Conservation (phyloP, 2,329 filamentous ascomycete genomes). For the Scedosporium apiospermum region DNA sequence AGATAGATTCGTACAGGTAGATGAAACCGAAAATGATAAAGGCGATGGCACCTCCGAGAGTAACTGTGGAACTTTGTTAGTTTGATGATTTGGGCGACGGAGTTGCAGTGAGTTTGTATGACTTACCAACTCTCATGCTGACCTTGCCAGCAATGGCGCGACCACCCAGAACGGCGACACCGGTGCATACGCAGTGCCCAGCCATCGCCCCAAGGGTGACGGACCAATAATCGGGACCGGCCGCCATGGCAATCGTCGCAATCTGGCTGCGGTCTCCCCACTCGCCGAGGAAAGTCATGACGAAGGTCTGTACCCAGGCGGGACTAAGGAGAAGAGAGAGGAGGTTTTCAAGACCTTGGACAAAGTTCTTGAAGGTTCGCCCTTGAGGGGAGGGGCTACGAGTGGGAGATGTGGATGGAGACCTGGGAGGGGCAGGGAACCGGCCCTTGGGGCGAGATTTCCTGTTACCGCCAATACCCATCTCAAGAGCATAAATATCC, state of each 20-base stretch:
- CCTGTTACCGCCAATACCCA: constrained; percentile 59
- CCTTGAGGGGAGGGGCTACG: constrained; percentile 43
- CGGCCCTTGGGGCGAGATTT: constrained; percentile 63
- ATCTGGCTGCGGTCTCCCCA: constrained; percentile 98
- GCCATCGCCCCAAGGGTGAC: constrained; percentile 81
- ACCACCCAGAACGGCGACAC: constrained; percentile 83
- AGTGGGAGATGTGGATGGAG: constrained; percentile 66
- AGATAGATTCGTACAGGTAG: constrained; percentile 75
- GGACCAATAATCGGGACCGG: constrained; percentile 98
- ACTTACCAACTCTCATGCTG: constrained; percentile 91
- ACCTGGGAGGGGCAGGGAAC: constrained; percentile 71
- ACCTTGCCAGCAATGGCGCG: constrained; percentile 87
- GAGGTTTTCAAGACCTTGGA: constrained; percentile 71
- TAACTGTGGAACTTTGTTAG: constrained; percentile 50
- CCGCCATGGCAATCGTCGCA: constrained; percentile 97
- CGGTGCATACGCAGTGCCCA: constrained; percentile 85
- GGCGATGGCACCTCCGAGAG: constrained; percentile 78
- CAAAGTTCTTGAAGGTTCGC: constrained; percentile 26
- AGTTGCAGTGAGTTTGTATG: not conserved
- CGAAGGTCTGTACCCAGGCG: constrained; percentile 96
- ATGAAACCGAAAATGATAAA: constrained; percentile 90
- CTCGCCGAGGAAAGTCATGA: constrained; percentile 97
- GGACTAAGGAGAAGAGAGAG: constrained; percentile 82
- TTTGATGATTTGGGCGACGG: constrained; percentile 13
- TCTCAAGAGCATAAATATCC: constrained; percentile 70